These are phyloP conservation scores for Backusella parvicylindrica DNA, from an alignment of 192 early-diverging fungal genomes.

Conservation along the genomic window DNA sequence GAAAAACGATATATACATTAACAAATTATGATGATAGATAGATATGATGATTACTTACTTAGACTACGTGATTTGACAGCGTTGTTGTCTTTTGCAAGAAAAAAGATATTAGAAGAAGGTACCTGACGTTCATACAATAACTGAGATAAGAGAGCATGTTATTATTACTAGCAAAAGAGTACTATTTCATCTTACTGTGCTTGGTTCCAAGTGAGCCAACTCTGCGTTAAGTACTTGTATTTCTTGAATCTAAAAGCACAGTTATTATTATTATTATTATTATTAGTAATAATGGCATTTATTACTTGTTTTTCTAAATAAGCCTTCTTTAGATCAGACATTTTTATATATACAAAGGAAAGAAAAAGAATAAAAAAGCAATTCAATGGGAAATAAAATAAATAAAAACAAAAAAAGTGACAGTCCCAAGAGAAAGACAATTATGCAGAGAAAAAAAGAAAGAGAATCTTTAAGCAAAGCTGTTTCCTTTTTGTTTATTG, in stretches of 20 bases:
- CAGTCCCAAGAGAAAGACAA: background rate
- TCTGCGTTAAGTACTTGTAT: slow-evolving; percentile 5
- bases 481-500: slow-evolving; percentile 4
- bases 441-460: background rate
- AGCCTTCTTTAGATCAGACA: slow-evolving; percentile 3
- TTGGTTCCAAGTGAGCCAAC: background rate
- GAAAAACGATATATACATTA: background rate
- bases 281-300: background rate
- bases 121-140: slow-evolving; percentile 15
- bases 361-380: background rate
- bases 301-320: slow-evolving; percentile 8
- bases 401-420: background rate
- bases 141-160: background rate
- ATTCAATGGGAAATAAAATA: background rate
- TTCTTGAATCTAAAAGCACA: slow-evolving; percentile 1
- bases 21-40: background rate
- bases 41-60: background rate
- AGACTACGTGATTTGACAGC: background rate
- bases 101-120: slow-evolving; percentile 16
- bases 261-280: background rate
- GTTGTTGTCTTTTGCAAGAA: slow-evolving; percentile 16
- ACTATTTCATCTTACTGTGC: background rate
- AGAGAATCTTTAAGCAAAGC: background rate
- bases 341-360: background rate
- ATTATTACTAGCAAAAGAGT: too few species aligned